Evolutionary conservation across 768 basidiomycete species (phyloP).

Genomic region (Agrocybe chaxingu): DNA sequence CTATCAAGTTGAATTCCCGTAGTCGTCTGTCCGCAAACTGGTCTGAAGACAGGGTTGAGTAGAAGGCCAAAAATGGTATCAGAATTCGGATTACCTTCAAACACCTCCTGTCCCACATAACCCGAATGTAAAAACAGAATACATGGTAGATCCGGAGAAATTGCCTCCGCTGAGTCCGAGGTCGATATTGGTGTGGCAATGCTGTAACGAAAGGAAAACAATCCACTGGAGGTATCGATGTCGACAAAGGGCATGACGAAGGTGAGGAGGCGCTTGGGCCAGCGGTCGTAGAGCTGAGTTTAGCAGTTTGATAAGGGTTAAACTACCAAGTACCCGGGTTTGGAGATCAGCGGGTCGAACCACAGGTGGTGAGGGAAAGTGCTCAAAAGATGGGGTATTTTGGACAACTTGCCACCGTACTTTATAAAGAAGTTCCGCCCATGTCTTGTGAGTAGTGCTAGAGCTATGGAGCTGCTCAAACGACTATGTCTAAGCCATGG

Average conservation of each 20-base stretch:
- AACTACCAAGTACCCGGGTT: background rate
- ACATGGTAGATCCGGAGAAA: constrained; percentile 31
- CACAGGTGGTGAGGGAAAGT: too few species aligned
- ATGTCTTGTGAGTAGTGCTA: too few species aligned
- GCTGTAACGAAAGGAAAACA: constrained; percentile 27
- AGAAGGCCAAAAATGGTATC: background rate
- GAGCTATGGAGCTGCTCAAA: background rate
- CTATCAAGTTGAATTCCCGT: constrained; percentile 35
- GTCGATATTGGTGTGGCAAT: constrained; percentile 38
- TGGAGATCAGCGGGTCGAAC: too few species aligned
- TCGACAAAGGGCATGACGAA: constrained; percentile 28
- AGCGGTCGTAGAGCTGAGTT: too few species aligned
- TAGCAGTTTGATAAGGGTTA: background rate
- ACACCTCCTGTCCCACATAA: constrained; percentile 29
- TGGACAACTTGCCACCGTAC: too few species aligned
- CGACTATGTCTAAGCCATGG: background rate
- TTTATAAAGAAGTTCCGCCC: too few species aligned
- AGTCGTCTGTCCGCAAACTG: constrained; percentile 33
- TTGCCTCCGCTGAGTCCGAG: constrained; percentile 21
- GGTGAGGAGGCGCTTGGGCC: background rate
- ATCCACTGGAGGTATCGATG: constrained; percentile 25
- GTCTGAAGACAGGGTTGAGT: constrained; percentile 14
- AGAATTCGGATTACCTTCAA: constrained; percentile 26
- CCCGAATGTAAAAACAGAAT: constrained; percentile 36
- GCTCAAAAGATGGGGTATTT: too few species aligned